Conservation (phyloP, 169 alveolate genomes). For the Plasmodium ovale region DNA sequence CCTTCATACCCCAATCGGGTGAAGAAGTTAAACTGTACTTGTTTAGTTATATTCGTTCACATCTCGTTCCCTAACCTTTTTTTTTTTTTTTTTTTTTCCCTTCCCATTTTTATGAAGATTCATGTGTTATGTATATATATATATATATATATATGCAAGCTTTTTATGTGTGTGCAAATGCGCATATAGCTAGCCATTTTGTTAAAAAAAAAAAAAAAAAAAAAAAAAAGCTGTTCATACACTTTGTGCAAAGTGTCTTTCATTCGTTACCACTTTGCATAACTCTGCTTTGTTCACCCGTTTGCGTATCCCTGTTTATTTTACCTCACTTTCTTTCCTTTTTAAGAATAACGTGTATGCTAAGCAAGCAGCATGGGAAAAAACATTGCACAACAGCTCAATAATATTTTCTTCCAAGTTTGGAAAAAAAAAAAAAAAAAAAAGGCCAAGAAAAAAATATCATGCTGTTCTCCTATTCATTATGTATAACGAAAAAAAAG, state of each 20-base stretch:
- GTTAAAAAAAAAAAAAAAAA: slow-evolving; percentile 6
- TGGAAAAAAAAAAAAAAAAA: no score
- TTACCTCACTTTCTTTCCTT: neutral
- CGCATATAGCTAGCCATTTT: slow-evolving; percentile 7
- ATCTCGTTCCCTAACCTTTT: slow-evolving; percentile 5
- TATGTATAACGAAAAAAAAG: no score
- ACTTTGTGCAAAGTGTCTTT: neutral
- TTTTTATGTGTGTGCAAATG: neutral
- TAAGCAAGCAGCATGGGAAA: no score
- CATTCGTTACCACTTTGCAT: neutral
- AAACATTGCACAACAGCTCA: no score
- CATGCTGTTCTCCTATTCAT: no score
- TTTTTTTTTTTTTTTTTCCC: neutral
- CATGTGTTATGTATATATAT: no score
- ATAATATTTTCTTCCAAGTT: no score
- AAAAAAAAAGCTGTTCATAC: slow-evolving; percentile 8
- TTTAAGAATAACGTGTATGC: no score
- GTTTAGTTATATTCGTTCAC: slow-evolving; percentile 45
- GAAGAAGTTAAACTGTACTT: slow-evolving; percentile 47
- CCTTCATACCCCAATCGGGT: slow-evolving; percentile 47
- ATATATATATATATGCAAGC: no score
- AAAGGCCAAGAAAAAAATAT: no score
- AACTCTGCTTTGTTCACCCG: neutral
- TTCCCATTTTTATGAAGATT: no score
- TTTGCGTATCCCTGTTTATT: no score